These are phyloP conservation scores for Aspergillus sojae DNA, from an alignment of 2,329 filamentous ascomycete species.

Conservation along the genomic window DNA sequence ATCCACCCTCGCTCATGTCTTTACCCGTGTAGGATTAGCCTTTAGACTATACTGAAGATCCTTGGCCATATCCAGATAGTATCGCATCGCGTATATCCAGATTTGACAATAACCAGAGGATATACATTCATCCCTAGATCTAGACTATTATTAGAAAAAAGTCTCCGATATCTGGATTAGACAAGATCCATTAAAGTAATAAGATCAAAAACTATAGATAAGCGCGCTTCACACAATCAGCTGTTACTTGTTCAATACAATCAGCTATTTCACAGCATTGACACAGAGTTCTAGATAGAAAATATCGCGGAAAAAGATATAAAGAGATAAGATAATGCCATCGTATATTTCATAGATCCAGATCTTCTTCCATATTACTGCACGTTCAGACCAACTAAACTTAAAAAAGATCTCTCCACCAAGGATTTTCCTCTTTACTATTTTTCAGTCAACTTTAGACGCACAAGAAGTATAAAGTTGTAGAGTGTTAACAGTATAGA, in stretches of 20 bases:
- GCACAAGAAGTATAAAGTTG: constrained; percentile 34
- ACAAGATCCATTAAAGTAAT: constrained; percentile 7
- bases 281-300: constrained; percentile 34
- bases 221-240: background rate
- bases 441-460: constrained; percentile 27
- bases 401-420: constrained; percentile 35
- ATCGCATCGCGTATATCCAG: constrained; percentile 36
- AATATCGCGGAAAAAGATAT: constrained; percentile 42
- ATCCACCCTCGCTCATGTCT: background rate
- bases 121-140: constrained; percentile 11
- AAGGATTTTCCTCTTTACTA: constrained; percentile 30
- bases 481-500: constrained; percentile 34
- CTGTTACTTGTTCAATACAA: constrained; percentile 7
- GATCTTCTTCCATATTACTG: constrained; percentile 33
- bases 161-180: constrained; percentile 30
- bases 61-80: constrained; percentile 25
- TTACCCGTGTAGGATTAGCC: constrained; percentile 3
- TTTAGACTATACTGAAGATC: constrained; percentile 3
- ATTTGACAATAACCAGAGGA: constrained; percentile 30
- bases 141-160: constrained; percentile 20
- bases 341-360: constrained; percentile 18
- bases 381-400: constrained; percentile 33
- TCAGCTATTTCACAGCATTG: constrained; percentile 32
- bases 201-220: constrained; percentile 1
- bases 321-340: constrained; percentile 37